Evolutionary conservation across 345 rosid genomes (phyloP).

Genomic region (Tarenaya hassleriana): DNA sequence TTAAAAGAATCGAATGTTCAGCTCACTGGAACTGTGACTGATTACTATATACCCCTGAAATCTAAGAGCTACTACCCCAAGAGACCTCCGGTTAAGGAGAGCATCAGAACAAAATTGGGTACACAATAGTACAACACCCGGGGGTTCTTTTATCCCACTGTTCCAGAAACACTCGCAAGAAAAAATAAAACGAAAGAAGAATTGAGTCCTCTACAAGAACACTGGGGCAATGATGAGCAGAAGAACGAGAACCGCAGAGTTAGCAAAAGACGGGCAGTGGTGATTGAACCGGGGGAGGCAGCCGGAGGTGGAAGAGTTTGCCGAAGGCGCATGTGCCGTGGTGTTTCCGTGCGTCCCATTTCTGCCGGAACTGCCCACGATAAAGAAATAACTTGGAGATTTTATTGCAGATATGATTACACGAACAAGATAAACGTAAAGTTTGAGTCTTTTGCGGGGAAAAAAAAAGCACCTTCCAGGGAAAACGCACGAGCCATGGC

Average conservation of each 20-base stretch:
- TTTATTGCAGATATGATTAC: not conserved
- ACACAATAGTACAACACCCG: slow-evolving; percentile 18
- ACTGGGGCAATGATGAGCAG: slow-evolving; percentile 30
- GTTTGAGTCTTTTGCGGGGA: slow-evolving; percentile 13
- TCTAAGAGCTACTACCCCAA: slow-evolving; percentile 23
- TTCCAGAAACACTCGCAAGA: slow-evolving; percentile 21
- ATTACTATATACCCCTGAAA: slow-evolving; percentile 20
- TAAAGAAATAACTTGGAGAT: slow-evolving; percentile 14
- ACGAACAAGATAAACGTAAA: not conserved
- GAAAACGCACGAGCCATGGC: slow-evolving; percentile 55
- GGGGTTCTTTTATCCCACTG: slow-evolving; percentile 20
- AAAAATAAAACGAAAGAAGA: slow-evolving; percentile 32
- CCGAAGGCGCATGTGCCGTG: slow-evolving; percentile 66
- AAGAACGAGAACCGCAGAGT: slow-evolving; percentile 41
- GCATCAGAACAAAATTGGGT: slow-evolving; percentile 30
- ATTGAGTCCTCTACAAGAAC: slow-evolving; percentile 39
- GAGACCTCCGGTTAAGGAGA: slow-evolving; percentile 12
- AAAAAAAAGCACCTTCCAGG: slow-evolving; percentile 75
- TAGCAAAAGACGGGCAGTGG: slow-evolving; percentile 31
- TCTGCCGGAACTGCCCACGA: slow-evolving; percentile 49
- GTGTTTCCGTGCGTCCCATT: slow-evolving; percentile 55
- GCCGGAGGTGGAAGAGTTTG: slow-evolving; percentile 65
- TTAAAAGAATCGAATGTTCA: slow-evolving; percentile 21
- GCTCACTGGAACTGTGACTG: slow-evolving; percentile 9
- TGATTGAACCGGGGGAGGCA: slow-evolving; percentile 28